A percentile compares a stretch with the other conserved stretches of the same genome.
phyloP scores from a whole-genome alignment of 257 asterid species.

The Haberlea rhodopensis region DNA sequence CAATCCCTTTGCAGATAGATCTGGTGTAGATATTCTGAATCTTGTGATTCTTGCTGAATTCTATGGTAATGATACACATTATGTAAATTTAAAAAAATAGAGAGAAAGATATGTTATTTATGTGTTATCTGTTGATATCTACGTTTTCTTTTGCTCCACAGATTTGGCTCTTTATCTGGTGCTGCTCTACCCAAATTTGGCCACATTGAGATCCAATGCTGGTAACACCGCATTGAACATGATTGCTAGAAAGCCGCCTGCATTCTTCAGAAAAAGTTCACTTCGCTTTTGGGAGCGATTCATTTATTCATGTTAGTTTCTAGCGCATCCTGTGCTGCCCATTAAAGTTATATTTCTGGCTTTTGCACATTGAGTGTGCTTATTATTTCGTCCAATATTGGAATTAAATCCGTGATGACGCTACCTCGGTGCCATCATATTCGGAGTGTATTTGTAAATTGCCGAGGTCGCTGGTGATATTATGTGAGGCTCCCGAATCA shows the following conservation, averaged over 20 bases:
- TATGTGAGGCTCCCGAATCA: too few relatives aligned
- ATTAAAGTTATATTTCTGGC: background rate
- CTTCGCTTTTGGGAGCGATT: conserved; percentile 30
- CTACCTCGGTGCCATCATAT: too few relatives aligned
- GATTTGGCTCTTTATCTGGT: conserved; percentile 39
- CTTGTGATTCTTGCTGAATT: conserved; percentile 36
- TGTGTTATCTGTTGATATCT: background rate
- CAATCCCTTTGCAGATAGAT: conserved; percentile 33
- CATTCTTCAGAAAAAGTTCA: conserved; percentile 27
- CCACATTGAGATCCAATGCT: conserved; percentile 30
- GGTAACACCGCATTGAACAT: conserved; percentile 34
- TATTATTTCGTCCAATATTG: background rate
- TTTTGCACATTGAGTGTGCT: background rate
- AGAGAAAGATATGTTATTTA: background rate
- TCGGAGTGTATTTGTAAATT: too few relatives aligned
- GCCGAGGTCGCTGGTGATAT: too few relatives aligned
- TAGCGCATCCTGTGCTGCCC: background rate
- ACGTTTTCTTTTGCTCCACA: conserved; percentile 7
- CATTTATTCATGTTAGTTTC: conserved; percentile 33
- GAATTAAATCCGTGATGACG: background rate
- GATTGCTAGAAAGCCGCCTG: conserved; percentile 34
- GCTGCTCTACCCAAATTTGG: conserved; percentile 35
- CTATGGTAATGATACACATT: conserved; percentile 28
- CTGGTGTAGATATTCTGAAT: conserved; percentile 41
- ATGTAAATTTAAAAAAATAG: background rate